Conservation (phyloP, 768 basidiomycete species). For the Rhizopogon rudus region DNA sequence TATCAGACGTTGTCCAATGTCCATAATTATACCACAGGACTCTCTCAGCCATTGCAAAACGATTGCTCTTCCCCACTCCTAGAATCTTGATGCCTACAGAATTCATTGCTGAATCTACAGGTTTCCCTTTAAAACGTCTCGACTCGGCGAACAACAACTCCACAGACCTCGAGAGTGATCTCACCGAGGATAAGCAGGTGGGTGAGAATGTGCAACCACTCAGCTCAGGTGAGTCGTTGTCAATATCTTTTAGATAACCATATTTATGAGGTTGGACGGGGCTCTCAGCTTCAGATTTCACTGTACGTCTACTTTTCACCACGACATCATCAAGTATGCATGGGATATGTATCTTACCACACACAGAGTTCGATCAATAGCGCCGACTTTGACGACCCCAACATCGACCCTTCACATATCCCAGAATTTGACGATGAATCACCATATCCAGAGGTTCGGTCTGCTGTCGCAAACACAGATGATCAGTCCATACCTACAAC, state of each 20-base stretch:
- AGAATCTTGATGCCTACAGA: constrained; percentile 17
- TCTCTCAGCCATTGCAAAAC: constrained; percentile 10
- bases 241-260: not conserved
- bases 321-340: not conserved
- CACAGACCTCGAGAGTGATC: constrained; percentile 8
- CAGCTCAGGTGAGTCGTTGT: constrained; percentile 14
- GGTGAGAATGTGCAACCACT: constrained; percentile 11
- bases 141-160: constrained; percentile 5
- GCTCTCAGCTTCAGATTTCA: constrained; percentile 12
- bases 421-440: constrained; percentile 50
- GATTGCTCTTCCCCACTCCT: constrained; percentile 5
- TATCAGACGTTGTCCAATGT: not conserved
- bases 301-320: constrained; percentile 11
- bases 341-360: not conserved
- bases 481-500: constrained; percentile 57
- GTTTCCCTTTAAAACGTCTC: constrained; percentile 12
- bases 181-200: constrained; percentile 20
- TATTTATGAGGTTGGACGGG: not conserved
- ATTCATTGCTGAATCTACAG: constrained; percentile 7
- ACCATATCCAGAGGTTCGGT: constrained; percentile 69
- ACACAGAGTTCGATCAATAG: constrained; percentile 5
- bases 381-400: constrained; percentile 20
- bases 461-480: constrained; percentile 67
- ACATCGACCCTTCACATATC: constrained; percentile 13
- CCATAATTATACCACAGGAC: constrained; percentile 1